Evolutionary conservation across 352 stramenopile species (phyloP), one percentile per base, ranked within the genome.

Genomic region (Pythium monospermum): DNA sequence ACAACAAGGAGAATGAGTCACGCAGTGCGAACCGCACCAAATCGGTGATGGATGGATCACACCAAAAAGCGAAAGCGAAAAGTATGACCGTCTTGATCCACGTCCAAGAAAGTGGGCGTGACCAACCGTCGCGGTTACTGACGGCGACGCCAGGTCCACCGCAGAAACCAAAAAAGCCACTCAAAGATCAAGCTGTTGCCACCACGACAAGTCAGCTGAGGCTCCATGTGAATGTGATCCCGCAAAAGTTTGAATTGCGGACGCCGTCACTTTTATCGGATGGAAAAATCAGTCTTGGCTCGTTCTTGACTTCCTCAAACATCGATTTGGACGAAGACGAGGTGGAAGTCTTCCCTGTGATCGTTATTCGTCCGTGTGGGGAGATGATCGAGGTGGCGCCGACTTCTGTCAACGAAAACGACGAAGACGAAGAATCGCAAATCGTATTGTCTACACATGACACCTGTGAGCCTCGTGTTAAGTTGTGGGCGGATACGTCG

Each of bases 341-440:
- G 49, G 69, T 87, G 13, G 76, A 87, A 50, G 76, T 85, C 5
- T 87, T 83, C 33, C 76, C 76, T 8, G 71, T 85, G 13, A 52
- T 87, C 41, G 31, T 80, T 26, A 70, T 87, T 58, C 73, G 71
- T 18, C 73, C 76, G 6, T 35, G 67, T 11, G 69, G 68, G 21
- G 51, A 71, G 2, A 39, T 66, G 13, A 25, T 76, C 23, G 57
- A 65, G 19, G 44, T 81, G 27, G 36, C 57, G 23, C 30, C 19
- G 7, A 13, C 42, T 15, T n/a, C n/a, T n/a, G n/a, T n/a, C n/a
- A n/a, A n/a, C n/a, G 18, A 49, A 32, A 38, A 31, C 15, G 21
- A 36, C 2, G 16, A 23, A 0, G 22, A 36, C 6, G 16, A 30
- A 6, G 7, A 8, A 13, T 13, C 8, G 7, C 8, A 35, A 8